These are phyloP conservation scores for Juncus effusus DNA, from an alignment of 176 grass and related monocot species.

Conservation along the genomic window DNA sequence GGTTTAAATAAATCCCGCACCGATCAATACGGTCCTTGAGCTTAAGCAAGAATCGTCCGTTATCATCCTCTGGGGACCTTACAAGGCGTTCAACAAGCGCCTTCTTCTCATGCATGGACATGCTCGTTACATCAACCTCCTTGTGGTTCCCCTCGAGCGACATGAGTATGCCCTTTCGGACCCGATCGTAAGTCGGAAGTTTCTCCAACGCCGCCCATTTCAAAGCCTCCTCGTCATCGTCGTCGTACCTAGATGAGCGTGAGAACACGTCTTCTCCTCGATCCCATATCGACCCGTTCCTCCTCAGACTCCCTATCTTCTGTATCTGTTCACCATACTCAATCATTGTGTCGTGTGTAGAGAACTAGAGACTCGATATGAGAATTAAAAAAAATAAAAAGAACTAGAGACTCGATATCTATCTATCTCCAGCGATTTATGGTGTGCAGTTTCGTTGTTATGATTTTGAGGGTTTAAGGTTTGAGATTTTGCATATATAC, in stretches of 20 bases:
- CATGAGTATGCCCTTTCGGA: conserved; percentile 30
- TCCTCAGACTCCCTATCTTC: neutral
- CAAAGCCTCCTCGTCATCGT: conserved; percentile 42
- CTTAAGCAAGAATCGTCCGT: conserved; percentile 50
- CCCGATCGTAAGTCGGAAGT: conserved; percentile 42
- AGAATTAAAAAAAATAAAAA: no score
- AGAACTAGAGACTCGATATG: no score
- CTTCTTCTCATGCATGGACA: conserved; percentile 30
- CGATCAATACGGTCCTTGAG: conserved; percentile 53
- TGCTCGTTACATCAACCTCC: conserved; percentile 33
- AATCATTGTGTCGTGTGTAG: no score
- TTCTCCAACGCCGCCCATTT: conserved; percentile 47
- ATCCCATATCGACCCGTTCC: neutral
- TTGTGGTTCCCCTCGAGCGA: conserved; percentile 1
- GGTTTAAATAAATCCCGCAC: conserved; percentile 4
- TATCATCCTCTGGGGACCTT: conserved; percentile 39
- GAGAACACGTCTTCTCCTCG: conserved; percentile 5
- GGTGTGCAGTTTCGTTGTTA: no score
- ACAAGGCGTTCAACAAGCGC: conserved; percentile 44
- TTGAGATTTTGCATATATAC: no score
- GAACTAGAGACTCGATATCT: no score
- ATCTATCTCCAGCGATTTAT: no score
- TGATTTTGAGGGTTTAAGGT: no score
- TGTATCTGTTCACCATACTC: neutral
- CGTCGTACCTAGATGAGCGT: neutral